Conservation (phyloP, 176 grass and related monocot genomes). For the Leersia perrieri region DNA sequence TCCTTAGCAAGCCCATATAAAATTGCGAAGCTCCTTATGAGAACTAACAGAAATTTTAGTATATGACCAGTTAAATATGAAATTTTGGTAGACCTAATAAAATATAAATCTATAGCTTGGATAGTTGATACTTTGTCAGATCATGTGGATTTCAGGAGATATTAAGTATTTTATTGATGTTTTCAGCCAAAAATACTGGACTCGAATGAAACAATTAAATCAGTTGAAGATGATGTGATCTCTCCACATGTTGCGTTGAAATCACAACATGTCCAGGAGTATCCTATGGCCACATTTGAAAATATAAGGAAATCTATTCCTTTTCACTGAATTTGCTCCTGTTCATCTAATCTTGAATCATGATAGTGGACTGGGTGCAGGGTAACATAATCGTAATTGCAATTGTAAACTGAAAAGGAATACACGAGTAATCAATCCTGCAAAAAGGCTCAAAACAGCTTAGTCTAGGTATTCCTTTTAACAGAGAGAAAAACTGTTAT, state of each 20-base stretch:
- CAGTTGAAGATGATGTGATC: not conserved
- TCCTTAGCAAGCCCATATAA: not conserved
- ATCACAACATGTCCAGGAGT: not conserved
- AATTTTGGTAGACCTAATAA: not conserved
- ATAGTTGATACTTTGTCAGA: slow-evolving; percentile 4
- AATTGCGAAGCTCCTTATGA: not conserved
- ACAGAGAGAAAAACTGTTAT: not conserved
- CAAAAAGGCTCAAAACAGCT: not conserved
- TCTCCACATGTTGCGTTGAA: not conserved
- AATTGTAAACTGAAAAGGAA: not conserved
- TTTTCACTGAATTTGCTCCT: not conserved
- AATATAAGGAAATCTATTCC: not conserved
- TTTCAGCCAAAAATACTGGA: not conserved
- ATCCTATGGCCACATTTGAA: not conserved
- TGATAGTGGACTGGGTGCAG: not conserved
- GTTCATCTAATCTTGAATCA: not conserved
- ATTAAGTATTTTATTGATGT: not conserved
- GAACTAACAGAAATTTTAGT: not conserved
- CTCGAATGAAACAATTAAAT: not conserved
- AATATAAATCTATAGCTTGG: not conserved
- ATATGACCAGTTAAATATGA: not conserved
- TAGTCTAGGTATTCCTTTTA: no score
- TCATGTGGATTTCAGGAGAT: not conserved
- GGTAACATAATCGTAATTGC: not conserved
- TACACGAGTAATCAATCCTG: not conserved